Evolutionary conservation across 768 basidiomycete species (phyloP).

Genomic region (Tulasnella sp.): DNA sequence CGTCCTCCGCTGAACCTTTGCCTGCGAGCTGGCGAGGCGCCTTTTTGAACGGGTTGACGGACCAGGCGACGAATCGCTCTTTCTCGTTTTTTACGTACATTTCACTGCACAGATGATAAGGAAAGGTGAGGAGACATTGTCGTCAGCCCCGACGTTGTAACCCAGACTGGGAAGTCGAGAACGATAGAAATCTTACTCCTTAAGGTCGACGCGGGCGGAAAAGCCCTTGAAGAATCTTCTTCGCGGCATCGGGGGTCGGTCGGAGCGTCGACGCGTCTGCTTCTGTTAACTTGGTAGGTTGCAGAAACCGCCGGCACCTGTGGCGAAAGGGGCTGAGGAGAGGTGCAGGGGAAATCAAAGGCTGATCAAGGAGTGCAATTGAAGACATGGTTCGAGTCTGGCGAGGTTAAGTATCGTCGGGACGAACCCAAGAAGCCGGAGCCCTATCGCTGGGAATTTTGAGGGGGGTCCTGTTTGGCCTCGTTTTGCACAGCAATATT

Average conservation of each 20-base stretch:
- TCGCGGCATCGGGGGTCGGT: not conserved
- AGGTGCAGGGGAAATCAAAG: not conserved
- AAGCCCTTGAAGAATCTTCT: not conserved
- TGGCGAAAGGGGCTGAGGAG: not conserved
- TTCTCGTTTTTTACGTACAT: not conserved
- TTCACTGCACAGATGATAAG: not conserved
- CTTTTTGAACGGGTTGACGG: not conserved
- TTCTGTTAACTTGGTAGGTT: not conserved
- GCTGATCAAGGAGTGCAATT: not conserved
- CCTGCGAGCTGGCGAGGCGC: not conserved
- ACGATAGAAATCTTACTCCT: not conserved
- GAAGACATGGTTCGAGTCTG: no score
- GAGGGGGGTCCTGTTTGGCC: not conserved
- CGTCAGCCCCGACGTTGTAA: not conserved
- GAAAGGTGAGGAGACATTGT: not conserved
- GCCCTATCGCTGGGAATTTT: not conserved
- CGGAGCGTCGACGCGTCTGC: not conserved
- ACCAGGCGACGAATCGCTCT: not conserved
- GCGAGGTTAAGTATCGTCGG: slow-evolving; percentile 4
- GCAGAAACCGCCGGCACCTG: not conserved
- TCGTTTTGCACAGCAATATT: not conserved
- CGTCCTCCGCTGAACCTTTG: not conserved
- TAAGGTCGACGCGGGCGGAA: not conserved
- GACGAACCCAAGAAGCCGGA: not conserved
- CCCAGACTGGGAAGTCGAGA: not conserved